phyloP scores from a whole-genome alignment of 2,329 filamentous ascomycete genomes.

The Paraconiothyrium brasiliense region DNA sequence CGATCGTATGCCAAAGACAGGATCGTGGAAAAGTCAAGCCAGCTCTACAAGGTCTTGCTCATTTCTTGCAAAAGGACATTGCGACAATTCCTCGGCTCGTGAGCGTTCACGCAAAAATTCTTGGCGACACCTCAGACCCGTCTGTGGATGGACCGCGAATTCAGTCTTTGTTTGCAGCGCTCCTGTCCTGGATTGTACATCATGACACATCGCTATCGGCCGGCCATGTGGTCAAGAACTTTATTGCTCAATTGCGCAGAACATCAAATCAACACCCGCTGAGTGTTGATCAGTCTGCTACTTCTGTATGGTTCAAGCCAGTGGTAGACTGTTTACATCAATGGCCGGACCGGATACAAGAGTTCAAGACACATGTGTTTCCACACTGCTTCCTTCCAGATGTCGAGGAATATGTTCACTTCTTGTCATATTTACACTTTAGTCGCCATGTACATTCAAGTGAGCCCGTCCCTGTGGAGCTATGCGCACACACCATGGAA shows the following conservation, averaged over 20 bases:
- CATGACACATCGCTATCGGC: constrained; percentile 53
- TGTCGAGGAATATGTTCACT: constrained; percentile 50
- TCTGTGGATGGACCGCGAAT: constrained; percentile 13
- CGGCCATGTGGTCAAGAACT: constrained; percentile 49
- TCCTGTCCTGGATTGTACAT: constrained; percentile 51
- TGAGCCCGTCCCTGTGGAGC: constrained; percentile 26
- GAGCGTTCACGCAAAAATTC: constrained; percentile 49
- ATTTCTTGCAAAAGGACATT: constrained; percentile 70
- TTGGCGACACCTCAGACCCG: constrained; percentile 18
- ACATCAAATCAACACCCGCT: constrained; percentile 22
- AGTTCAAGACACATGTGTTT: constrained; percentile 58
- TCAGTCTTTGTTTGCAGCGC: constrained; percentile 34
- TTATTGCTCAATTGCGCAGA: constrained; percentile 40
- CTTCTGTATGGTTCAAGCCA: constrained; percentile 52
- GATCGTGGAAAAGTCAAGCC: constrained; percentile 74
- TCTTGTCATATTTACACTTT: constrained; percentile 53
- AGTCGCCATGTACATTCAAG: constrained; percentile 34
- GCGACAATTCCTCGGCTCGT: constrained; percentile 53
- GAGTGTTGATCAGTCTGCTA: constrained; percentile 5
- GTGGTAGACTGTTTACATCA: constrained; percentile 42
- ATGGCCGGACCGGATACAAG: constrained; percentile 49
- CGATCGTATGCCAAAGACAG: constrained; percentile 68
- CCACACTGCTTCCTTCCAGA: constrained; percentile 57
- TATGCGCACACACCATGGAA: constrained; percentile 18
- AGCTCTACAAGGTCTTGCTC: constrained; percentile 72